Conservation (phyloP, 1,284 basidiomycete species). For the Sporisorium iseilematis-ciliati region DNA sequence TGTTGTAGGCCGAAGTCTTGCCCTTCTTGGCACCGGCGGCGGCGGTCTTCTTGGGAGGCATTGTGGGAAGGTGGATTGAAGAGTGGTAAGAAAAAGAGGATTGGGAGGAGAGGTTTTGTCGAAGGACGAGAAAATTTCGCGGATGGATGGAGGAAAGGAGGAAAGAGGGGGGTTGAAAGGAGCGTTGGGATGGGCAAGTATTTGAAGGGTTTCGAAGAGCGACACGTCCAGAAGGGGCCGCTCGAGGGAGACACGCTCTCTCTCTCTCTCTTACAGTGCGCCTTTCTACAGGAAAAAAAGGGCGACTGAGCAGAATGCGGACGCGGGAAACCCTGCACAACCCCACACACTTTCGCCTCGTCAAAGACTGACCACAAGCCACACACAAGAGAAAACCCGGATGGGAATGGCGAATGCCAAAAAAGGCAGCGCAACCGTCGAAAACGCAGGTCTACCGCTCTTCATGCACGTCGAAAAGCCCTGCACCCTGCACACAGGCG, state of each 20-base stretch:
- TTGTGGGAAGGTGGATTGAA: conserved; percentile 9
- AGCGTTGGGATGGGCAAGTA: conserved; percentile 8
- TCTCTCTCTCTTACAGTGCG: neutral
- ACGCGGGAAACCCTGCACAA: neutral
- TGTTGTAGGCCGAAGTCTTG: conserved; percentile 53
- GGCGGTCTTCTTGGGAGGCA: conserved; percentile 57
- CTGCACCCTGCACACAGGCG: neutral
- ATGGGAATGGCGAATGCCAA: conserved; percentile 5
- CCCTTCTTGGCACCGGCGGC: conserved; percentile 55
- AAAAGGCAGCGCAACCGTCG: neutral
- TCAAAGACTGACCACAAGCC: neutral
- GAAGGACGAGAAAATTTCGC: neutral
- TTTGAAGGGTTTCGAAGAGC: conserved; percentile 2
- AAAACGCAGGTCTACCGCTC: neutral
- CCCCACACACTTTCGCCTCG: neutral
- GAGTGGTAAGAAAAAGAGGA: neutral
- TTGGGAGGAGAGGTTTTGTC: no score
- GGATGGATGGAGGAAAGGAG: conserved; percentile 12
- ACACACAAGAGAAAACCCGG: neutral
- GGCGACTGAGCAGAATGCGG: neutral
- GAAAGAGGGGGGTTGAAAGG: neutral
- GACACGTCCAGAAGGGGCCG: conserved; percentile 19
- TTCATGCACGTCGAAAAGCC: neutral
- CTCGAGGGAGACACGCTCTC: conserved; percentile 12
- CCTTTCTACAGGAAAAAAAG: conserved; percentile 3